These are phyloP conservation scores for Globisporangium yorkense DNA, from an alignment of 352 stramenopile genomes.

Conservation along the genomic window DNA sequence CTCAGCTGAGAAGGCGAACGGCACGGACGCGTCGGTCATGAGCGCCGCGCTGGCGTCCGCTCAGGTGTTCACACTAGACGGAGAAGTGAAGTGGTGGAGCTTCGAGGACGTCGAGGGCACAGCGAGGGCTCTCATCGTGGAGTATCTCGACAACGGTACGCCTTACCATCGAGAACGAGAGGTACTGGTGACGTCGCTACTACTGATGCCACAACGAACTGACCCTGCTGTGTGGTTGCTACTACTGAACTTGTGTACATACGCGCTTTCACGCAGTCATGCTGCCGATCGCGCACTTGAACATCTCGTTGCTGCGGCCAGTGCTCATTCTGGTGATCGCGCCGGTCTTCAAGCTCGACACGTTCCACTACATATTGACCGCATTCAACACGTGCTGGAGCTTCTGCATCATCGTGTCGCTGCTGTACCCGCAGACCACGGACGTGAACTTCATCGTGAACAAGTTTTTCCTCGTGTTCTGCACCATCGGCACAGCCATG, in stretches of 20 bases:
- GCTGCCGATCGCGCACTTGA: constrained; percentile 60
- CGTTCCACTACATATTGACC: constrained; percentile 64
- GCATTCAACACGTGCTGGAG: constrained; percentile 57
- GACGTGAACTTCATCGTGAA: constrained; percentile 57
- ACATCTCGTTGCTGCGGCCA: constrained; percentile 61
- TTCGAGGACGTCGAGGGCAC: constrained; percentile 55
- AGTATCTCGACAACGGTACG: constrained; percentile 48
- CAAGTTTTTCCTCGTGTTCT: constrained; percentile 71
- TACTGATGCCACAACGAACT: neutral
- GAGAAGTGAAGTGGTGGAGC: constrained; percentile 42
- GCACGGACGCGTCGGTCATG: neutral
- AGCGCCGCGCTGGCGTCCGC: neutral
- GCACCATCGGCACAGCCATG: constrained; percentile 39
- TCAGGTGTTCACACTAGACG: constrained; percentile 25
- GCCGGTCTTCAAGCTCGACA: constrained; percentile 70
- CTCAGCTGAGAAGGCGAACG: neutral
- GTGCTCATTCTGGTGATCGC: constrained; percentile 53
- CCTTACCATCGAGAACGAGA: neutral
- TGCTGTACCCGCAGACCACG: constrained; percentile 54
- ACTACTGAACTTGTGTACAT: neutral
- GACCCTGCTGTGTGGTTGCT: neutral
- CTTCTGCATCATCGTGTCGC: constrained; percentile 56
- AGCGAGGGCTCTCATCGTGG: constrained; percentile 27
- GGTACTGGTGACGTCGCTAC: neutral
- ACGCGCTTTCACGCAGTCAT: constrained; percentile 21